Evolutionary conservation across 106 monocot genomes (phyloP), one percentile per base, ranked within the genome.

Genomic region (Dioscorea alata): DNA sequence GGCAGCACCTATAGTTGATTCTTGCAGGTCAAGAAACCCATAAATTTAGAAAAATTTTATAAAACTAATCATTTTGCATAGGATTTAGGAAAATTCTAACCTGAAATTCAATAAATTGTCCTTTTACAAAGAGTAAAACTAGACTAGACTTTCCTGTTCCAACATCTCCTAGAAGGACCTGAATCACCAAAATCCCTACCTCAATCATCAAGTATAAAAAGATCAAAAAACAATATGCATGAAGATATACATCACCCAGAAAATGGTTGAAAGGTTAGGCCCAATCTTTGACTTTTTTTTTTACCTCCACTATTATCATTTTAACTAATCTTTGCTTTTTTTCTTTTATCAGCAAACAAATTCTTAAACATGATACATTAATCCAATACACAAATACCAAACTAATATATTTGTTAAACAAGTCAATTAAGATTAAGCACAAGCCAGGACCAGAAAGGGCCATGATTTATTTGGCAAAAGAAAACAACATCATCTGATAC

Each of bases 101-200:
- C 90, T 94, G 94, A 51, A 88, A 94, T 67, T 94, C 94, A 57
- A 94, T 79, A 71, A 91, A 94, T 53, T 94, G 94, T 2, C 87
- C 90, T 73, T 94, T 94, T 7, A 94, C 94, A 78, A 94, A 94
- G 10, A 90, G 88, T 65, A 94, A 74, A 42, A 94, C 90, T 48
- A 94, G 72, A 69, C 94, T 94, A 16, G 90, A 94, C 65, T 94
- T 94, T 21, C 90, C 94, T 4, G 94, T 73, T 61, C 81, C 94
- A 10, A 88, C 88, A 80, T 94, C 94, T 71, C 94, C 94, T 70
- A 94, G 84, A 61, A 94, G 90, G 66, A 94, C 94, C 94, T 91
- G 71, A 48, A 34, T 60, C 61, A 34, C 28, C 49, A 65, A 75
- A 68, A 35, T 31, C n/a, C n/a, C n/a, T n/a, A n/a, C n/a, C 23